Evolutionary conservation across 1,284 basidiomycete species (phyloP), one percentile per base, ranked within the genome.

Genomic region (Phlebopus sp.): DNA sequence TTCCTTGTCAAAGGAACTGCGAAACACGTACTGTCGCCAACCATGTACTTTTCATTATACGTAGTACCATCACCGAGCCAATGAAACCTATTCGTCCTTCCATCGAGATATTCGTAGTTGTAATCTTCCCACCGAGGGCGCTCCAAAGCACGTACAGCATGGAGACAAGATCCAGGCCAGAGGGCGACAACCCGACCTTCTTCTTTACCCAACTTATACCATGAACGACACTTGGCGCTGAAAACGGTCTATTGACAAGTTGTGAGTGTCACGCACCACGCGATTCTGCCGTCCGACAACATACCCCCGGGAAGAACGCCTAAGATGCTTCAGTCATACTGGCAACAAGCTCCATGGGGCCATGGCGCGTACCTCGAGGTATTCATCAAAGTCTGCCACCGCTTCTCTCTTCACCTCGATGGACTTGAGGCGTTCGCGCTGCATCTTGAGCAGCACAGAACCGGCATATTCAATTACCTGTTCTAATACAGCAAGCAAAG

Each of bases 61-160:
- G 76, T 77, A 50, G 67, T 72, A 11, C 82, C 81, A 47, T 82
- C 75, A 1, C 82, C 81, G 1, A 83, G 67, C 78, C 80, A 84
- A 57, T 77, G 70, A 56, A 82, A 71, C 5, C 77, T 67, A 54
- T 81, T 82, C 14, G 62, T 30, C 37, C 46, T 59, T 2, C 59
- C 67, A 41, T 78, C 74, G 3, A 76, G 59, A 3, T 49, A 62
- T 51, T 81, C 76, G 53, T 80, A 85, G 27, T 74, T 70, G 55
- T 71, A 84, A 55, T 85, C 83, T 53, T 85, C 83, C 82, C 82
- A 85, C 3, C 82, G 75, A 0, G 82, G 82, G 59, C 79, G 55
- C 31, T 67, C 63, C 11, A 84, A 60, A 0, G 75, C 69, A 31
- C 69, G 73, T 4, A 73, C 66, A 2, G 76, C 77, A 47, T 83